Conservation (phyloP, 805 yeast genomes). For the Lachancea kluyveri region DNA sequence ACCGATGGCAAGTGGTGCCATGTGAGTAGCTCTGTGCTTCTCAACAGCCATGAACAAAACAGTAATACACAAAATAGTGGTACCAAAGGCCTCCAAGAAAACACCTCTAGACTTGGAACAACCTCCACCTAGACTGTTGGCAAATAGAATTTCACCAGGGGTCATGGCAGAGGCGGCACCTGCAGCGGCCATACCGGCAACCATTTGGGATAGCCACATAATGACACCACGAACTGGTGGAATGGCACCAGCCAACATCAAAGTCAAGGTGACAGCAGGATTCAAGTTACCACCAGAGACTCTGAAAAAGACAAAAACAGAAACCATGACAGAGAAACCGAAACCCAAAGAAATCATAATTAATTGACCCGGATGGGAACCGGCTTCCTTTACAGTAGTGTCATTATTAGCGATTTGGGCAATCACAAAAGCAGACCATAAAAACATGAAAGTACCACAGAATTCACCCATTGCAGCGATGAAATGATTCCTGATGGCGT, state of each 20-base stretch:
- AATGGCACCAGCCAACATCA: constrained; percentile 67
- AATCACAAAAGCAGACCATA: constrained; percentile 76
- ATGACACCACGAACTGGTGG: constrained; percentile 64
- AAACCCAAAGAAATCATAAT: constrained; percentile 81
- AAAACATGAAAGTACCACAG: constrained; percentile 77
- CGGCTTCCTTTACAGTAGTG: constrained; percentile 20
- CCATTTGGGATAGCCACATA: constrained; percentile 61
- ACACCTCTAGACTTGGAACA: constrained; percentile 68
- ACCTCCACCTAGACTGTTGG: constrained; percentile 68
- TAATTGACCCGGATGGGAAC: constrained; percentile 58
- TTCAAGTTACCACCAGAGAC: constrained; percentile 86
- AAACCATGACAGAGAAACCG: constrained; percentile 70
- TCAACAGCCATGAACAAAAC: constrained; percentile 82
- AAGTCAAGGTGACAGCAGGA: constrained; percentile 78
- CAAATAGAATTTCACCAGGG: constrained; percentile 69
- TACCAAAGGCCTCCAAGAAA: constrained; percentile 77
- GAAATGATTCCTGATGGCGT: constrained; percentile 49
- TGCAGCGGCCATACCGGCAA: constrained; percentile 90
- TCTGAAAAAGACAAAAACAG: constrained; percentile 38
- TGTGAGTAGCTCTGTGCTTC: constrained; percentile 64
- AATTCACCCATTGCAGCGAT: constrained; percentile 76
- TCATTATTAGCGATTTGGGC: constrained; percentile 77
- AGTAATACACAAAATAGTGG: constrained; percentile 64
- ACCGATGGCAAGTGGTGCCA: constrained; percentile 84
- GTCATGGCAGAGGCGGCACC: constrained; percentile 83